Conservation (phyloP, 2,329 filamentous ascomycete genomes). For the Penicillium rolfsii region DNA sequence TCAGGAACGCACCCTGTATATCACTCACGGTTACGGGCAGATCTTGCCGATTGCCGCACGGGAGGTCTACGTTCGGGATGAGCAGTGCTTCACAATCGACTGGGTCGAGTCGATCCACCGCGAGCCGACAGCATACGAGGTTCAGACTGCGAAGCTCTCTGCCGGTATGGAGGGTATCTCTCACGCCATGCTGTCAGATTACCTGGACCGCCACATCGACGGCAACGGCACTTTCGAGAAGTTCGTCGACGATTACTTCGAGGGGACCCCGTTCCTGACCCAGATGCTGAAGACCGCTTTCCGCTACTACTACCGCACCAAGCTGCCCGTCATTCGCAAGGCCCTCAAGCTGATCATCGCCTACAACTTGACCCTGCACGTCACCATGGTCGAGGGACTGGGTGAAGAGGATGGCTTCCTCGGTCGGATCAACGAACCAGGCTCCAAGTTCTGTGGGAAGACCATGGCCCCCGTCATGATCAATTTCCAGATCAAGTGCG, state of each 20-base stretch:
- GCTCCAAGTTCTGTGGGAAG: constrained; percentile 86
- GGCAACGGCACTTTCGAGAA: constrained; percentile 85
- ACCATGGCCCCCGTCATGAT: constrained; percentile 96
- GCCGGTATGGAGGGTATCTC: constrained; percentile 88
- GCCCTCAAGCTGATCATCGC: constrained; percentile 92
- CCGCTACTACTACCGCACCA: constrained; percentile 87
- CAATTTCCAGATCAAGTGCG: constrained; percentile 99
- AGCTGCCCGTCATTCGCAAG: constrained; percentile 88
- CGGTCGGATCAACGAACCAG: constrained; percentile 82
- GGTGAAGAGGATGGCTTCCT: constrained; percentile 76
- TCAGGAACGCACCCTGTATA: constrained; percentile 72
- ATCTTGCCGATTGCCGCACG: constrained; percentile 90
- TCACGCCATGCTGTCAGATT: constrained; percentile 78
- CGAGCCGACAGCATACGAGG: constrained; percentile 78
- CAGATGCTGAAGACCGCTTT: constrained; percentile 96
- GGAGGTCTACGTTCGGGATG: constrained; percentile 88
- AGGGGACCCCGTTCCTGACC: constrained; percentile 91
- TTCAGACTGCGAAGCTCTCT: constrained; percentile 84
- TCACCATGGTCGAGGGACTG: constrained; percentile 90
- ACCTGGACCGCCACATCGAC: constrained; percentile 93
- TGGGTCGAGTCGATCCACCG: constrained; percentile 84
- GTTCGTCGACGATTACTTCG: constrained; percentile 95
- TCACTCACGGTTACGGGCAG: constrained; percentile 95
- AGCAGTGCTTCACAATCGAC: constrained; percentile 89
- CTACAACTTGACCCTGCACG: constrained; percentile 92